These are phyloP conservation scores for Lathyrus tuberosus DNA, from an alignment of 306 rosid species.

Conservation along the genomic window DNA sequence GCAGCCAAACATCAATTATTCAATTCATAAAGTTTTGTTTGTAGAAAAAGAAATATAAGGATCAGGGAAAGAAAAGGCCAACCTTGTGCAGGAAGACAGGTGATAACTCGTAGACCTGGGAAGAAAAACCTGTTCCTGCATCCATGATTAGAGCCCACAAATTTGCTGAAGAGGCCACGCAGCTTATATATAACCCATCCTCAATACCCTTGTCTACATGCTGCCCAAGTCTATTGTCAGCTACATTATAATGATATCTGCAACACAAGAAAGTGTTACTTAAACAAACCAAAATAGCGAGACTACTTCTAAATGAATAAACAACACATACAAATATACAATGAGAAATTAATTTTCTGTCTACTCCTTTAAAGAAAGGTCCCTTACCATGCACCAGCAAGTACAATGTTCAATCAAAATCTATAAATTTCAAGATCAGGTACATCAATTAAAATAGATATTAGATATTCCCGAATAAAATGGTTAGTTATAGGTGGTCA, in stretches of 20 bases:
- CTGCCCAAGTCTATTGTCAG: slow-evolving; percentile 81
- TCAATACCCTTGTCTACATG: slow-evolving; percentile 95
- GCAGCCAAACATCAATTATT: slow-evolving; percentile 28
- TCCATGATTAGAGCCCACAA: slow-evolving; percentile 96
- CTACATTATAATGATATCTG: slow-evolving; percentile 93
- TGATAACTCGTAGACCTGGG: slow-evolving; percentile 90
- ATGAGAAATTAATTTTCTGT: slow-evolving; percentile 18
- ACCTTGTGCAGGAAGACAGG: slow-evolving; percentile 87
- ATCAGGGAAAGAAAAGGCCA: slow-evolving; percentile 29
- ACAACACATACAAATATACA: slow-evolving; percentile 30
- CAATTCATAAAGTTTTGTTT: slow-evolving; percentile 8
- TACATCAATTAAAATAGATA: slow-evolving; percentile 9
- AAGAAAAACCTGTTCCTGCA: slow-evolving; percentile 87
- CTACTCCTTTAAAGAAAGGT: slow-evolving; percentile 11
- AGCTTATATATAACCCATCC: slow-evolving; percentile 88
- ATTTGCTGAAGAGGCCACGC: slow-evolving; percentile 74
- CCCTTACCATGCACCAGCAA: slow-evolving; percentile 12
- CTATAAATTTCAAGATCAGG: slow-evolving; percentile 22
- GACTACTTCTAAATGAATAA: slow-evolving; percentile 14
- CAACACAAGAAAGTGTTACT: slow-evolving; percentile 38
- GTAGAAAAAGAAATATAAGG: slow-evolving; percentile 32
- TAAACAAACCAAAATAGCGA: slow-evolving; percentile 38
- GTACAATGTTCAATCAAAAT: neutral
- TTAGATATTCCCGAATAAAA: neutral
- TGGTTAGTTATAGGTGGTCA: neutral